Evolutionary conservation across 2,329 filamentous ascomycete genomes (phyloP), one percentile per base, ranked within the genome.

Genomic region (Cladosporium austrohemisphaericum): DNA sequence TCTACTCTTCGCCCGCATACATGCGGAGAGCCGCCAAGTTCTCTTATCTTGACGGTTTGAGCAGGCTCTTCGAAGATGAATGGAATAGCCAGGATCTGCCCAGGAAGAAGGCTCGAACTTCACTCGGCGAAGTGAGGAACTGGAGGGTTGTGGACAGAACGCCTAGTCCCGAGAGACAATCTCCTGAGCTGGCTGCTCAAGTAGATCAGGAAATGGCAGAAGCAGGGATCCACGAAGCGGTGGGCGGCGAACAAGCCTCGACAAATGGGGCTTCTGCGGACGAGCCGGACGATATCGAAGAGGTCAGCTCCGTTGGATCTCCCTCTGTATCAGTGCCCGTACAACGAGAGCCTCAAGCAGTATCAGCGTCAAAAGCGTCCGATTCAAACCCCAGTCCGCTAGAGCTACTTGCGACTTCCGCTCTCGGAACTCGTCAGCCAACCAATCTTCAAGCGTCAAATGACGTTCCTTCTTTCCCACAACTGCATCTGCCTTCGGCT

Each of bases 1-100:
- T 85, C 57, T 93, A 83, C 71, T 74, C 79, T 4, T 94, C 89
- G 2, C 90, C 90, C 0, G 87, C 88, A 0, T 95, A 94, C 57
- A 70, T 88, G 16, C 91, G 86, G 65, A 77, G 85, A 8, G 23
- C 33, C 3, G 36, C 43, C 14, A 37, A 38, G 5, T 37, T 43
- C 11, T 37, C 35, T 11, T 33, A 46, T 77, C 80, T 11, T 76
- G 85, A 49, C 71, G 85, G 3, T 90, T 86, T 0, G 85, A 85
- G 49, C 84, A 84, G 1, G 80, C 81, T 0, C 68, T 85, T 1
- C 80, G 85, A 86, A 20, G 81, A 86, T 64, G 79, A 79, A 1
- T 76, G 76, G 33, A 71, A 79, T 19, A 76, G 71, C 28, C 80
- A 78, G 4, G 80, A 75, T 25, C 45, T 52, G 59, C 81, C 80